Base-by-base conservation (phyloP, 805 yeast species). In the Schizosaccharomyces cryophilus region DNA sequence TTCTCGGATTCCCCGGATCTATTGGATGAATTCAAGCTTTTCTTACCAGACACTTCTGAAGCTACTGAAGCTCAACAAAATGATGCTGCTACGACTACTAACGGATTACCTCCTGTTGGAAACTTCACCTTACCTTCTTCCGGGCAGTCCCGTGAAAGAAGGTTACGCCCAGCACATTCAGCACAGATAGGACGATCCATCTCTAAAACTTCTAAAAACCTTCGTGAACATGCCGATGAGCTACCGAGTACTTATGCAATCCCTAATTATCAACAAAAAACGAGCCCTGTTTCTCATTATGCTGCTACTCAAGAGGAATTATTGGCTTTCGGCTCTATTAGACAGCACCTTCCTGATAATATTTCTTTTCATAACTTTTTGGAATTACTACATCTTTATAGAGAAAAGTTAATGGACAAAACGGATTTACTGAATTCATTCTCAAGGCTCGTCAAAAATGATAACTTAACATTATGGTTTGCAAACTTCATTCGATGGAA, bases 1-100 rank as follows among this genome's bases (percentile, higher is more conserved):
- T 93, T 93, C 73, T 83, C 86, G 63, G 86, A 87, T 67, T 95
- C 96, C 13, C 97, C 97, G 0, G 99, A 93, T 68, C 76, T 93
- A 62, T 74, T 93, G 64, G 95, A 88, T 65, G 98, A 94, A 69
- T 93, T 93, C 73, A 88, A 89, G 71, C 89, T 88, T 70, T 93
- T 93, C 70, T 77, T 93, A 71, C 98, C 98, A 1, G 97, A 90
- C n/a, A 56, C 7, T 26, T 21, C 31, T 21, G 35, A 21, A 9
- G 3, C 30, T 1, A 30, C 13, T 4, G 60, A 71, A 63, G 62
- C 64, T 61, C 40, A 17, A 56, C 19, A 58, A 42, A 3, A 58
- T 47, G 55, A 59, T 47, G 1, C 56, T 38, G 21, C 35, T 31
- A 26, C 42, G 9, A 13, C 29, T 13, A n/a, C 58, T 21, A 29